Evolutionary conservation across 176 grass and related monocot species (phyloP), one percentile per base, ranked within the genome.

Genomic region (Carex cristatella): DNA sequence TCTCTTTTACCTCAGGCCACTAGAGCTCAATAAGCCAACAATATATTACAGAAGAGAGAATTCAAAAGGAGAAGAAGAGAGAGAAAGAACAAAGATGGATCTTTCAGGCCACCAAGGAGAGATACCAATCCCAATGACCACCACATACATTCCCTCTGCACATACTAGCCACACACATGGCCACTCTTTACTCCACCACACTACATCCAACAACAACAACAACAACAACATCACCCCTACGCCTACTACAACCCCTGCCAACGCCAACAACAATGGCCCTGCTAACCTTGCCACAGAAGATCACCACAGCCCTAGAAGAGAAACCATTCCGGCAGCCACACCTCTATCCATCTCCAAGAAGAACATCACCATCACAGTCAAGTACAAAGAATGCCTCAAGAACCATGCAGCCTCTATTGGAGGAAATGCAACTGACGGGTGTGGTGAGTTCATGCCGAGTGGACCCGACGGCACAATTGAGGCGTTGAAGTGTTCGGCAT

Each of bases 331-430:
- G 84, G 81, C 0, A 74, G 49, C 51, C 81, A 72, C 63, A 1
- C 81, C 33, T 3, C 44, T 54, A 2, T 67, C 81, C 7, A 4
- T 83, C 64, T 57, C 63, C 11, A 83, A 83, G 62, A 83, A 83
- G 31, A 40, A 30, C 48, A 32, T 16, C 0, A 32, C 31, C 0
- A 4, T 28, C n/a, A 83, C 3, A 64, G 83, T 93, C 44, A 92
- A 85, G 85, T 97, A 97, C 92, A 85, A 88, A 37, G 94, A 97
- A 84, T 97, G 94, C 90, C 88, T 94, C n/a, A 97, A 94, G 88
- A 97, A 97, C 90, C 94, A 97, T 85, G 94, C 94, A 80, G 92
- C 92, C 7, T 76, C 90, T 61, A 97, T 97, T n/a, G 94, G 92
- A 54, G 94, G 94, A 54, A 94, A 84, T 60, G 94, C 94, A 4